phyloP scores from a whole-genome alignment of 805 yeast species.

The Lipomyces starkeyi region DNA sequence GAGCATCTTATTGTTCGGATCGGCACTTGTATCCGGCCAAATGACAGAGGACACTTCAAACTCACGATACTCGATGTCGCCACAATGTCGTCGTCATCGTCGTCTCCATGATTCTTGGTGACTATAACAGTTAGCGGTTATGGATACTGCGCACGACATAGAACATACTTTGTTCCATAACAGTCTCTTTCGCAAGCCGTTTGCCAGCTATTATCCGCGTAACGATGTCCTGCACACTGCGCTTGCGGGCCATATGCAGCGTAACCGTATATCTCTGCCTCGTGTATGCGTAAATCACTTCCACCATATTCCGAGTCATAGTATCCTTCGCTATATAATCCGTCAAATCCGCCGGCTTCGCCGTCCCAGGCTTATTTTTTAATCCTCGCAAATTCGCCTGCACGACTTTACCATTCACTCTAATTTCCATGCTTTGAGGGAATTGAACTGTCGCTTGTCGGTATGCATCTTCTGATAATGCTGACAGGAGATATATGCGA shows the following conservation, averaged over 20 bases:
- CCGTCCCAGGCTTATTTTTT: slow-evolving; percentile 76
- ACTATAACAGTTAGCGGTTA: slow-evolving; percentile 8
- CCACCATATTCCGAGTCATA: slow-evolving; percentile 51
- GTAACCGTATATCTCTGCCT: slow-evolving; percentile 57
- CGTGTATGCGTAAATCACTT: slow-evolving; percentile 65
- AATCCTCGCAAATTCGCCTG: slow-evolving; percentile 71
- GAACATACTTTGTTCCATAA: slow-evolving; percentile 54
- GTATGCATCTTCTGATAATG: slow-evolving; percentile 34
- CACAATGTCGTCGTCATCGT: slow-evolving; percentile 76
- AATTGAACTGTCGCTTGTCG: slow-evolving; percentile 55
- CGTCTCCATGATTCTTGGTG: slow-evolving; percentile 54
- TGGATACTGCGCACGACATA: not conserved
- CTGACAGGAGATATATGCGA: slow-evolving; percentile 62
- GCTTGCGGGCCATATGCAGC: slow-evolving; percentile 62
- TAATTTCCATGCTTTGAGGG: slow-evolving; percentile 74
- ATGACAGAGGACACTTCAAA: slow-evolving; percentile 80
- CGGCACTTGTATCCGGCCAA: slow-evolving; percentile 72
- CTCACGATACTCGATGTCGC: slow-evolving; percentile 70
- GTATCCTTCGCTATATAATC: slow-evolving; percentile 46
- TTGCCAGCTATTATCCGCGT: slow-evolving; percentile 53
- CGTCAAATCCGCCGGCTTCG: slow-evolving; percentile 82
- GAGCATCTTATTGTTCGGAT: slow-evolving; percentile 71
- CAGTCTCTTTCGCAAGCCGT: slow-evolving; percentile 59
- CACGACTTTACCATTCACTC: slow-evolving; percentile 58
- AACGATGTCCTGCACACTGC: slow-evolving; percentile 52